Base-by-base conservation (phyloP, 2,329 filamentous ascomycete species). In the Epicoccum sorghinum region DNA sequence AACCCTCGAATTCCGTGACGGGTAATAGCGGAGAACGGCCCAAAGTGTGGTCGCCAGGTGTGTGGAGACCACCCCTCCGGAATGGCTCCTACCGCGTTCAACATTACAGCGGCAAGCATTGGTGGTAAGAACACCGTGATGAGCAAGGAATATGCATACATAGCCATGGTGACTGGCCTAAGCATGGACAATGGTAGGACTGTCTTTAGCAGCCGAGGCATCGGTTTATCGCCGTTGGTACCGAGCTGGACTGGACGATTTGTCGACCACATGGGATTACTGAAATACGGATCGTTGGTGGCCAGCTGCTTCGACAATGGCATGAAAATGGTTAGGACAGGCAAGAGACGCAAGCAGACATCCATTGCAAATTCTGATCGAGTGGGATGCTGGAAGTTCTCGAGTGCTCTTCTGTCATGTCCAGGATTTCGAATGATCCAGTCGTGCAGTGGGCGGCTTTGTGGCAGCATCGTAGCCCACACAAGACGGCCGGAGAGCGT, bases 31-130 rank as follows among this genome's bases (percentile, higher is more conserved):
- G 51, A 51, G 43, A 55, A 48, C 6, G 47, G 44, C 1, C 52
- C 52, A n/a, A 55, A 58, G 9, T 48, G 55, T 14, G 51, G 47
- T 18, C 30, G 55, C 46, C 32, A 44, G 3, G 55, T 58, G 33
- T 55, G 55, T 7, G 55, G 52, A 33, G 55, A 52, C 33, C 39
- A 55, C 2, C 23, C 35, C 29, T 48, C 44, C 13, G 52, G 52
- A 12, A 46, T 5, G 6, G 49, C 13, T 8, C 25, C 23, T 8
- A 55, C 12, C 23, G 36, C 30, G 13, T 55, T 58, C 12, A 52
- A 32, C 3, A 52, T 13, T 32, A 58, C 27, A 8, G 22, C 5
- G 13, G 55, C 4, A 6, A 52, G 47, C 27, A 52, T 51, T 4
- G 47, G 55, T 8, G 55, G 47, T 25, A 58, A 30, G 10, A 55